Conservation (phyloP, 2,329 filamentous ascomycete species). For the Setomelanomma holmii region DNA sequence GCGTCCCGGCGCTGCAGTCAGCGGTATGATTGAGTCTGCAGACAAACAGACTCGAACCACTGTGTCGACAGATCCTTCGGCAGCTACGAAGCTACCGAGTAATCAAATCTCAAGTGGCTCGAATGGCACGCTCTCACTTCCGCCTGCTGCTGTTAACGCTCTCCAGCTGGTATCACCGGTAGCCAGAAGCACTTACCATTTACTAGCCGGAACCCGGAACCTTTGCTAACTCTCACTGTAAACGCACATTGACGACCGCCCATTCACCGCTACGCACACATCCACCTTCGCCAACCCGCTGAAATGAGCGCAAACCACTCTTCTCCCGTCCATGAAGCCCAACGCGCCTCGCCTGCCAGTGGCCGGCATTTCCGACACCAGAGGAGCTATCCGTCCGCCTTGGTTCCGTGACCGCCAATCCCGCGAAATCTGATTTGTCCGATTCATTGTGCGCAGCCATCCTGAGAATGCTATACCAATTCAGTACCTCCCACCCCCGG, state of each 20-base stretch:
- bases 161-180: background rate
- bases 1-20: too few species aligned
- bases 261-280: background rate
- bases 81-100: too few species aligned
- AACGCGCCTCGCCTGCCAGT: background rate
- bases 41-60: too few species aligned
- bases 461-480: background rate
- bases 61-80: too few species aligned
- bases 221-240: background rate
- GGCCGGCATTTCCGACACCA: background rate
- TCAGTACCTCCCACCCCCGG: background rate
- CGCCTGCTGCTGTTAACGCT: conserved; percentile 2
- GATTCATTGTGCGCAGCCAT: background rate
- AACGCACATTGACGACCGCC: background rate
- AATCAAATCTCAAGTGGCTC: too few species aligned
- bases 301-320: background rate
- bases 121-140: conserved; percentile 6
- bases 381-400: background rate
- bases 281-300: background rate
- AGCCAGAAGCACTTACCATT: background rate
- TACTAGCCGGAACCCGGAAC: background rate
- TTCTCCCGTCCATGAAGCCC: background rate
- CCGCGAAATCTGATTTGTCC: background rate
- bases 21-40: too few species aligned
- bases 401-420: background rate